Evolutionary conservation across 2,329 filamentous ascomycete genomes (phyloP).

Genomic region (Aspergillus eucalypticola): DNA sequence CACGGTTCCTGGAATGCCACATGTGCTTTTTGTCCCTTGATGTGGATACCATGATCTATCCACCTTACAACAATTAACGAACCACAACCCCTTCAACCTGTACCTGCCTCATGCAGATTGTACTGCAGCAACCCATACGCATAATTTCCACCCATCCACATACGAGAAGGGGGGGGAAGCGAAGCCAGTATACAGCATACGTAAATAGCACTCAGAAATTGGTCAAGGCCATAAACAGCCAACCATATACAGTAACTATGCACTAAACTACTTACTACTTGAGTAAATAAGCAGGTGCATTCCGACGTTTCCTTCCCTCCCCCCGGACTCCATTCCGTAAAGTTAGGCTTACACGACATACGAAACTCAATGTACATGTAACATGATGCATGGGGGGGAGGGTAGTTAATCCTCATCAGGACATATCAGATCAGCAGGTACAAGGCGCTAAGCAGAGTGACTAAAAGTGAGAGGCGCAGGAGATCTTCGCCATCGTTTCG

Average conservation of each 20-base stretch:
- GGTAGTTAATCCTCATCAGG: slow-evolving; percentile 1
- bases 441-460: background rate
- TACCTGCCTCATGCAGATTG: background rate
- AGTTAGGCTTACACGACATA: background rate
- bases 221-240: background rate
- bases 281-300: no score
- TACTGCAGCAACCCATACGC: background rate
- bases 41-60: background rate
- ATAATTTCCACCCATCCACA: background rate
- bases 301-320: no score
- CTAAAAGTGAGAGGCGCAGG: background rate
- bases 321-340: no score
- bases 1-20: slow-evolving; percentile 10
- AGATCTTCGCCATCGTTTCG: background rate
- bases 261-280: background rate
- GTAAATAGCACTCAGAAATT: background rate
- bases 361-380: slow-evolving; percentile 1
- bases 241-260: background rate
- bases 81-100: background rate
- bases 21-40: slow-evolving; percentile 11
- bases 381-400: slow-evolving; percentile 6
- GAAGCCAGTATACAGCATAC: background rate
- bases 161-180: background rate
- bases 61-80: background rate
- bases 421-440: slow-evolving; percentile 5